phyloP scores from a whole-genome alignment of 1,139 yeast genomes.

The Sugiyamaella xylanicola region DNA sequence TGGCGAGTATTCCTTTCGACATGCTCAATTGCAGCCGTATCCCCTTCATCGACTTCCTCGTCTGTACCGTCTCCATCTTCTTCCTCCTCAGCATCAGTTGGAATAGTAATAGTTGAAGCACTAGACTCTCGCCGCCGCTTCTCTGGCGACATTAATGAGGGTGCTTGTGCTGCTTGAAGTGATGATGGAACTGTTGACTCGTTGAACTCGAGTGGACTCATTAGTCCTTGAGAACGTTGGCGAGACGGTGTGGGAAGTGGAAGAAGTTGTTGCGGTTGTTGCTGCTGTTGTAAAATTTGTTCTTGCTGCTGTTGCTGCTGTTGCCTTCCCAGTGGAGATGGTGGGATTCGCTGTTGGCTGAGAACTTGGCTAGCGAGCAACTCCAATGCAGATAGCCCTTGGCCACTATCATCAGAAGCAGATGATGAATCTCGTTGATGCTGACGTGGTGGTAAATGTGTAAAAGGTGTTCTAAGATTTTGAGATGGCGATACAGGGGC shows the following conservation, averaged over 20 bases:
- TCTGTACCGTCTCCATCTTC: conserved; percentile 22
- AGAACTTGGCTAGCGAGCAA: conserved; percentile 29
- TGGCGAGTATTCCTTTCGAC: neutral
- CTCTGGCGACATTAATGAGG: conserved; percentile 22
- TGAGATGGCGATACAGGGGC: conserved; percentile 12
- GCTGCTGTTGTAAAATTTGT: conserved; percentile 2
- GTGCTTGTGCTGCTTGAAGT: conserved; percentile 11
- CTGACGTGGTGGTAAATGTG: conserved; percentile 5
- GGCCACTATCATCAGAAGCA: conserved; percentile 28
- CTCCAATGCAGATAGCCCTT: conserved; percentile 33
- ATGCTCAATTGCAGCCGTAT: neutral
- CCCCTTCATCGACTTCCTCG: conserved; percentile 16
- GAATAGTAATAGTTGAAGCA: conserved; percentile 41
- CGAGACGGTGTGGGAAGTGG: conserved; percentile 23
- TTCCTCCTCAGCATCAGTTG: conserved; percentile 29
- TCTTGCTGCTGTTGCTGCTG: conserved; percentile 17
- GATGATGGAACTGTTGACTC: conserved; percentile 5
- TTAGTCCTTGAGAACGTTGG: conserved; percentile 26
- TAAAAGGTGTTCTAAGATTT: conserved; percentile 11
- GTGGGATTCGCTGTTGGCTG: conserved; percentile 22
- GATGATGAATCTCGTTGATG: conserved; percentile 11
- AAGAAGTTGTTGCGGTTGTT: neutral
- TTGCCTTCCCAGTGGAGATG: conserved; percentile 12
- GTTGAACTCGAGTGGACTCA: conserved; percentile 33
- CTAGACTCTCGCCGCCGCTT: conserved; percentile 41